These are phyloP conservation scores for Phytophthora multivora DNA, from an alignment of 352 stramenopile species.

Conservation along the genomic window DNA sequence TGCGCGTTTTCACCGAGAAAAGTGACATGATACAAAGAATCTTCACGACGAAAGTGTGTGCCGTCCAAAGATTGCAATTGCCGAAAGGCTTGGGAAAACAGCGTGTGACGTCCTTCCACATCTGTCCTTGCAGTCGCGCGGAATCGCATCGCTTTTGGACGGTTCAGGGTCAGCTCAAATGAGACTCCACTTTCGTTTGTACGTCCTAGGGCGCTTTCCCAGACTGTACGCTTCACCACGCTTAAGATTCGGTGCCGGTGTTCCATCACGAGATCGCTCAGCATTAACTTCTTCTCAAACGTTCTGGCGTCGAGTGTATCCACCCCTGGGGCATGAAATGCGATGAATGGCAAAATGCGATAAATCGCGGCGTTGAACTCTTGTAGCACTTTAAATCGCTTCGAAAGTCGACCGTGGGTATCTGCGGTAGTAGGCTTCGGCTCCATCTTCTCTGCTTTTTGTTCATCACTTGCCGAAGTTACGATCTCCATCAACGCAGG, in stretches of 20 bases:
- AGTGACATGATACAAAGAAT: slow-evolving; percentile 83
- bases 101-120: slow-evolving; percentile 58
- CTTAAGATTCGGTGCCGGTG: slow-evolving; percentile 76
- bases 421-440: slow-evolving; percentile 8
- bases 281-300: slow-evolving; percentile 18
- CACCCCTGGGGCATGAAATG: slow-evolving; percentile 33
- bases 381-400: slow-evolving; percentile 77
- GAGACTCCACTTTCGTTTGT: slow-evolving; percentile 47
- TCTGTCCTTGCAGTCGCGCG: slow-evolving; percentile 63
- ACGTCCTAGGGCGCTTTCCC: slow-evolving; percentile 66
- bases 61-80: slow-evolving; percentile 73
- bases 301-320: background rate
- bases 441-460: slow-evolving; percentile 10
- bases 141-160: slow-evolving; percentile 84
- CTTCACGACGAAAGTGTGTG: slow-evolving; percentile 63
- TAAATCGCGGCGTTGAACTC: slow-evolving; percentile 72
- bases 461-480: slow-evolving; percentile 26
- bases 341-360: slow-evolving; percentile 59
- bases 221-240: slow-evolving; percentile 70
- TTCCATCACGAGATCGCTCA: slow-evolving; percentile 44
- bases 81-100: slow-evolving; percentile 88
- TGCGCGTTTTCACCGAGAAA: slow-evolving; percentile 89
- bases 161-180: slow-evolving; percentile 81
- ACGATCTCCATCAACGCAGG: slow-evolving; percentile 68
- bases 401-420: slow-evolving; percentile 49